Evolutionary conservation across 345 rosid genomes (phyloP).

Genomic region (Citrus australasica): DNA sequence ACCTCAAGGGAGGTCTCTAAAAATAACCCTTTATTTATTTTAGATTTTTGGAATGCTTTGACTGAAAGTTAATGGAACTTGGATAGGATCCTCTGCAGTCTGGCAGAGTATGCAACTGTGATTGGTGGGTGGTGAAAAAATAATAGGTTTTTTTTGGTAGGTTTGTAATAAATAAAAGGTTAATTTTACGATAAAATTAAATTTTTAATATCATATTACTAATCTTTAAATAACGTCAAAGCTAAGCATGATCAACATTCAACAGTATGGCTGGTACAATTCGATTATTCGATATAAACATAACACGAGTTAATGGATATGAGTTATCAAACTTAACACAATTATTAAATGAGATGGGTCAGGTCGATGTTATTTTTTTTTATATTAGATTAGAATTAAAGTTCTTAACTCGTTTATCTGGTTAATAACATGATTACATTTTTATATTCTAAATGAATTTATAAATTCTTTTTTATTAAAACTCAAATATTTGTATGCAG

Average conservation of each 20-base stretch:
- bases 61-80: neutral
- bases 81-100: neutral
- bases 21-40: neutral
- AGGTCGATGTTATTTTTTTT: too few relatives aligned
- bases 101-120: neutral
- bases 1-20: too few relatives aligned
- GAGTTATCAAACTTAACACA: accelerated
- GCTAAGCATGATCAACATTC: too few relatives aligned
- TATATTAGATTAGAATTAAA: accelerated
- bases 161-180: neutral
- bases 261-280: too few relatives aligned
- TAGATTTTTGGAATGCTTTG: neutral
- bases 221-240: too few relatives aligned
- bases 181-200: neutral
- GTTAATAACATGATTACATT: too few relatives aligned
- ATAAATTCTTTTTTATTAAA: too few relatives aligned
- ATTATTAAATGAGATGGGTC: too few relatives aligned
- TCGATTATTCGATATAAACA: accelerated
- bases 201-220: too few relatives aligned
- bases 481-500: too few relatives aligned
- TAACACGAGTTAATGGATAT: accelerated
- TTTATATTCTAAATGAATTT: too few relatives aligned
- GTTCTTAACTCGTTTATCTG: accelerated
- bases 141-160: neutral
- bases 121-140: neutral